phyloP scores from a whole-genome alignment of 176 grass and related monocot genomes.

The Zizania latifolia region DNA sequence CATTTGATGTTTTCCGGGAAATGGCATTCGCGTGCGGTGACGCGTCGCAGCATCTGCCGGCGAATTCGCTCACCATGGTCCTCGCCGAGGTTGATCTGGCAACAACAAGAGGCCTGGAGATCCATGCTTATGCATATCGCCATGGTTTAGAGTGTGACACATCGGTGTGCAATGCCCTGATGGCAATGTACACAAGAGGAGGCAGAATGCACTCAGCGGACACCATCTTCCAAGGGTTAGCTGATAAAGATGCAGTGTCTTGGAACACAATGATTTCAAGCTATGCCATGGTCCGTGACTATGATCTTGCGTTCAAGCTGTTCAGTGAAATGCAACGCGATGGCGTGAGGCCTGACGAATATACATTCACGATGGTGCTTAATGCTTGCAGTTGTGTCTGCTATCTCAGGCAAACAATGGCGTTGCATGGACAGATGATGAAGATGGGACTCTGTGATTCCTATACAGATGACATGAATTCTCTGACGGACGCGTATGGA shows the following conservation, averaged over 20 bases:
- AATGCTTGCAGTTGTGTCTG: conserved; percentile 36
- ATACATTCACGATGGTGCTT: conserved; percentile 40
- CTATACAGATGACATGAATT: conserved; percentile 32
- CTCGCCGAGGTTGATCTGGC: conserved; percentile 29
- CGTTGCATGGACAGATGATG: conserved; percentile 42
- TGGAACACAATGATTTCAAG: conserved; percentile 50
- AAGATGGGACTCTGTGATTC: conserved; percentile 39
- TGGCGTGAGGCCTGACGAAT: conserved; percentile 44
- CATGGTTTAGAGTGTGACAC: conserved; percentile 38
- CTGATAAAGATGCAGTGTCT: conserved; percentile 41
- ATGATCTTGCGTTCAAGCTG: conserved; percentile 38
- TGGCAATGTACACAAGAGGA: conserved; percentile 56
- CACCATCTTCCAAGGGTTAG: conserved; percentile 31
- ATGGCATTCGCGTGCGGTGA: conserved; percentile 41
- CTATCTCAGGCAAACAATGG: conserved; percentile 33
- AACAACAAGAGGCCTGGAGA: conserved; percentile 44
- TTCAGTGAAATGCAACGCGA: conserved; percentile 38
- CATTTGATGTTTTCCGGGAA: conserved; percentile 37
- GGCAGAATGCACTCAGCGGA: neutral
- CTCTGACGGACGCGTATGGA: conserved; percentile 49
- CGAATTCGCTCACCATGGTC: conserved; percentile 33
- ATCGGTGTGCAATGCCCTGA: conserved; percentile 46
- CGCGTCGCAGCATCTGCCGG: conserved; percentile 30
- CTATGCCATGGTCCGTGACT: conserved; percentile 11
- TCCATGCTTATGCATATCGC: conserved; percentile 54